Evolutionary conservation across 345 rosid genomes (phyloP).

Genomic region (Dimocarpus longan): DNA sequence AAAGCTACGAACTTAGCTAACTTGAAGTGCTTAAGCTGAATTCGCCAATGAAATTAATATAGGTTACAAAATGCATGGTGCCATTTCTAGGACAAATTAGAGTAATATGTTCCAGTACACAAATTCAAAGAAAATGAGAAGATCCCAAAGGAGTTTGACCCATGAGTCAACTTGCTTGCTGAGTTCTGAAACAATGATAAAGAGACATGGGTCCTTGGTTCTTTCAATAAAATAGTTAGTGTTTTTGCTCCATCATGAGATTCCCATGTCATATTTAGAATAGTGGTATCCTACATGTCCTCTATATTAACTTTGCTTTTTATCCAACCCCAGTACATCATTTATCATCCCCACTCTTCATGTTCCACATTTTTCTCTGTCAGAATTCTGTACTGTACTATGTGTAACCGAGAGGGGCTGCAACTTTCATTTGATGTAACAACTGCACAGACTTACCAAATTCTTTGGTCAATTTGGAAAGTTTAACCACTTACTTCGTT

Average conservation of each 20-base stretch:
- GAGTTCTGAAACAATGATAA: constrained; percentile 25
- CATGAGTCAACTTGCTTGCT: constrained; percentile 24
- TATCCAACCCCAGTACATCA: constrained; percentile 28
- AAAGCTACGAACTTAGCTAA: background rate
- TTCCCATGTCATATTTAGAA: constrained; percentile 28
- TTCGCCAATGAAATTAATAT: background rate
- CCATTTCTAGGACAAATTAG: background rate
- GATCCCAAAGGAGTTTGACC: constrained; percentile 26
- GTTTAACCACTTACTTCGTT: background rate
- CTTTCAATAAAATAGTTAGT: background rate
- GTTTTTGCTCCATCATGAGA: constrained; percentile 38
- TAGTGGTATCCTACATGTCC: constrained; percentile 40
- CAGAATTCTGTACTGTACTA: background rate
- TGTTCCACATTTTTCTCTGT: background rate
- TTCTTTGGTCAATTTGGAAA: background rate
- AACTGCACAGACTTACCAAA: background rate
- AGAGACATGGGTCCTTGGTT: constrained; percentile 32
- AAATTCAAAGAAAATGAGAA: background rate
- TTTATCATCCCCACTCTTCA: background rate
- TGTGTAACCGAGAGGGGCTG: background rate
- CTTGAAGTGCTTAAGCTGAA: background rate
- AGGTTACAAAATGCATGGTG: background rate
- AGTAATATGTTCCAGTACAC: background rate
- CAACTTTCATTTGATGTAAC: constrained; percentile 11
- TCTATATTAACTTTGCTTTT: background rate